Base-by-base conservation (phyloP, 2,329 filamentous ascomycete species). In the Talaromyces sp. region DNA sequence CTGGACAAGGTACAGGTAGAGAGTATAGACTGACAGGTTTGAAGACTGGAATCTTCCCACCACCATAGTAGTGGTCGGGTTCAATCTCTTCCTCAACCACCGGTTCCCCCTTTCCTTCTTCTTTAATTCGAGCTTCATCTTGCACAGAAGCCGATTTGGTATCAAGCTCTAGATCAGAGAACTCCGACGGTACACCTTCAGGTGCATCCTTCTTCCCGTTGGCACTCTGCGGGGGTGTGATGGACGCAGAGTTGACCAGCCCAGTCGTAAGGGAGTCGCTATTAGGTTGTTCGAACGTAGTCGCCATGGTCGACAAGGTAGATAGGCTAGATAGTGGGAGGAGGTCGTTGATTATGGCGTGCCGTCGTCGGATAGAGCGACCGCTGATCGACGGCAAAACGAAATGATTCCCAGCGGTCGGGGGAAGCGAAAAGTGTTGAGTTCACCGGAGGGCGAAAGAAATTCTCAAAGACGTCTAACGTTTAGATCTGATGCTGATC, bases 1-100 rank as follows among this genome's bases (percentile, higher is more conserved):
- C 20, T 8, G 47, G 3, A n/a, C n/a, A 8, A 20, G 7, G 36
- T 9, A 22, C 20, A 50, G 32, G 44, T 22, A 19, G 44, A 14
- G 5, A 7, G n/a, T 16, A 9, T 37, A 27, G 16, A 83, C 83
- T 70, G 77, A 86, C 84, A 60, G 94, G 94, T 74, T 87, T 93
- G 76, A 99, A 99, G 55, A 99, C 88, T 8, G 94, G 93, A 32
- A 99, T 89, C 57, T 86, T 89, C 57, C 91, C 84, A 52, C 81
- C 83, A 49, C 84, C 92, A 68, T 91, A 96, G 79, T 90, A 97
- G 72, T 96, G 87, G 69, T 92, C 90, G 1, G 93, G 93, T 42
- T 86, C 79, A 49, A 96, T 82, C 49, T 94, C 89, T 62, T 89
- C 89, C 63, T 89, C 86, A 5, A 13, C 7, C 61, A 90, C 87